Conservation (phyloP, 495 filamentous ascomycete species). For the Penicillium desertorum region DNA sequence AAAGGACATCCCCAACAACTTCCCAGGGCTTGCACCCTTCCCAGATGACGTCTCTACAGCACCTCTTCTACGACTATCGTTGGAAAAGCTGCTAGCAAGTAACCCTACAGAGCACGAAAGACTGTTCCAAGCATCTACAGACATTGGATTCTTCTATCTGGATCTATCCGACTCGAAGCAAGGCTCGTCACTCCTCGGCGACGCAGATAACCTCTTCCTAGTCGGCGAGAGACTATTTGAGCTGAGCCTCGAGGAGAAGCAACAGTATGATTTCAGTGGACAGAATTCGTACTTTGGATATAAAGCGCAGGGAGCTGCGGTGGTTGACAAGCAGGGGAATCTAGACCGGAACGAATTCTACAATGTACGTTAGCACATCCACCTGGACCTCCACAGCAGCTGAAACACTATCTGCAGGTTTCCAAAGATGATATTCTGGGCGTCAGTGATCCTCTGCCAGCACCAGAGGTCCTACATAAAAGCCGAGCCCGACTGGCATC, state of each 20-base stretch:
- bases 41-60: constrained; percentile 53
- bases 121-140: constrained; percentile 49
- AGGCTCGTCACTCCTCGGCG: constrained; percentile 40
- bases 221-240: constrained; percentile 49
- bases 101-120: constrained; percentile 42
- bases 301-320: constrained; percentile 51
- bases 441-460: constrained; percentile 43
- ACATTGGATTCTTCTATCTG: constrained; percentile 66
- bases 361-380: constrained; percentile 43
- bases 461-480: constrained; percentile 41
- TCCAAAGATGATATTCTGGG: constrained; percentile 57
- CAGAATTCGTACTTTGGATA: constrained; percentile 53
- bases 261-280: constrained; percentile 49
- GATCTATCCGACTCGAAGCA: constrained; percentile 45
- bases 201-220: constrained; percentile 48
- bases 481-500: constrained; percentile 41
- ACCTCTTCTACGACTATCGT: constrained; percentile 54
- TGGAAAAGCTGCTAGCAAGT: constrained; percentile 46
- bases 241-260: constrained; percentile 53
- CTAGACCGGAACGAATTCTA: constrained; percentile 62
- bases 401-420: constrained; percentile 26
- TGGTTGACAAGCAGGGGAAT: constrained; percentile 54
- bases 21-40: constrained; percentile 49
- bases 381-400: background rate
- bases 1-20: constrained; percentile 16